Conservation (phyloP, 2,329 filamentous ascomycete species). For the Ceratocystis alfenasii region DNA sequence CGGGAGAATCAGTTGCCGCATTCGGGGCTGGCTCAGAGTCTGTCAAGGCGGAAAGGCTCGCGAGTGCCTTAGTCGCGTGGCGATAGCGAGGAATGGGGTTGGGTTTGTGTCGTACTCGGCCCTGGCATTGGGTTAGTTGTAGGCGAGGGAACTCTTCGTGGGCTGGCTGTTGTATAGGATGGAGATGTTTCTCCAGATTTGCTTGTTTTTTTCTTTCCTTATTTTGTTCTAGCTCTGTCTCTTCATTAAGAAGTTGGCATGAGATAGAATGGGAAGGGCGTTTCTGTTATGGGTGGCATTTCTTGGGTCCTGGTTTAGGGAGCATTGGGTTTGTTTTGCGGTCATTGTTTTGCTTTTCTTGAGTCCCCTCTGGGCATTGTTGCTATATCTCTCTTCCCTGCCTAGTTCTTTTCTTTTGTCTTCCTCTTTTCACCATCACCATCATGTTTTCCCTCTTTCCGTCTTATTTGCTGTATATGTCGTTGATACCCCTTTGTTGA, state of each 20-base stretch:
- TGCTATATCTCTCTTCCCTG: neutral
- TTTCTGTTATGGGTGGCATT: constrained; percentile 7
- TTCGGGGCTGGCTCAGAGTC: neutral
- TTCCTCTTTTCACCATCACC: neutral
- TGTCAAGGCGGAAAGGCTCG: constrained; percentile 9
- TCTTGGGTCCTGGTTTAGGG: constrained; percentile 10
- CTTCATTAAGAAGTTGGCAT: neutral
- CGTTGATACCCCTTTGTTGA: constrained; percentile 19
- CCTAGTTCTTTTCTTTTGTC: constrained; percentile 1
- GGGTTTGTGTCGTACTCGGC: neutral
- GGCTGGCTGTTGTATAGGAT: neutral
- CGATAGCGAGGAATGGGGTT: neutral
- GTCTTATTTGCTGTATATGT: constrained; percentile 8
- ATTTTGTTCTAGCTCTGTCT: neutral
- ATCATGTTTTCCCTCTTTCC: constrained; percentile 10
- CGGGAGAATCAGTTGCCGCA: constrained; percentile 17
- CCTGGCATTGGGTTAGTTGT: neutral
- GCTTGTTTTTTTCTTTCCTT: neutral
- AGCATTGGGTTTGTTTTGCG: neutral
- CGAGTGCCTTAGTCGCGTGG: constrained; percentile 2
- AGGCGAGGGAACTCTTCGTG: neutral
- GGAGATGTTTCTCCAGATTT: neutral
- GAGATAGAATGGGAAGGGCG: neutral
- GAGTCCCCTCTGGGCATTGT: neutral
- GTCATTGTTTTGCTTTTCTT: constrained; percentile 8